A percentile compares a stretch with the other conserved stretches of the same genome.
These are phyloP conservation scores for Pneumocystis canis DNA, from an alignment of 1,139 yeast genomes.

Conservation along the genomic window DNA sequence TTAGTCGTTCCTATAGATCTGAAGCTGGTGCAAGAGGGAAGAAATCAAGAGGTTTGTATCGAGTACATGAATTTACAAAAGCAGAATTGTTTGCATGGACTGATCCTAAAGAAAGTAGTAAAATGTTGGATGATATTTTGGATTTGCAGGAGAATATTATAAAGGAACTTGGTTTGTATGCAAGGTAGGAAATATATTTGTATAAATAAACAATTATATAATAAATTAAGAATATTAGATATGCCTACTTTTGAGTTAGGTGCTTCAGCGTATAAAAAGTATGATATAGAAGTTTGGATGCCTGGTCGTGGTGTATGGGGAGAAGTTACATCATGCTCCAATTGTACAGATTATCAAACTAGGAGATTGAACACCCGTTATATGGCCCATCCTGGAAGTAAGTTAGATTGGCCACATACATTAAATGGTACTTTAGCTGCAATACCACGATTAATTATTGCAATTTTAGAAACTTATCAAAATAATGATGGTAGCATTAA, in stretches of 20 bases:
- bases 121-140: conserved; percentile 46
- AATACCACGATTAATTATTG: conserved; percentile 78
- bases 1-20: conserved; percentile 79
- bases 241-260: conserved; percentile 91
- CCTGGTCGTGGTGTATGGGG: conserved; percentile 94
- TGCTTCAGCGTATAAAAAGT: conserved; percentile 82
- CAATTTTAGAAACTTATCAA: conserved; percentile 72
- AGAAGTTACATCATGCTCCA: conserved; percentile 79
- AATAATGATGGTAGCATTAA: conserved; percentile 30
- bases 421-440: conserved; percentile 95
- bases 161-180: conserved; percentile 54
- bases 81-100: conserved; percentile 81
- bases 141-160: conserved; percentile 53
- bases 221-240: conserved; percentile 43
- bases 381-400: conserved; percentile 25
- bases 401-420: conserved; percentile 46
- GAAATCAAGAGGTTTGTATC: conserved; percentile 79
- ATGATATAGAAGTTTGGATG: conserved; percentile 97
- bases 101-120: conserved; percentile 24
- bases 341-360: conserved; percentile 84
- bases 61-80: conserved; percentile 97
- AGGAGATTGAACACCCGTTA: conserved; percentile 60
- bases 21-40: conserved; percentile 96
- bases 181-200: conserved; percentile 23
- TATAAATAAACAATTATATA: background rate